These are phyloP conservation scores for Eustoma russellianum DNA, from an alignment of 257 asterid genomes.

Conservation along the genomic window DNA sequence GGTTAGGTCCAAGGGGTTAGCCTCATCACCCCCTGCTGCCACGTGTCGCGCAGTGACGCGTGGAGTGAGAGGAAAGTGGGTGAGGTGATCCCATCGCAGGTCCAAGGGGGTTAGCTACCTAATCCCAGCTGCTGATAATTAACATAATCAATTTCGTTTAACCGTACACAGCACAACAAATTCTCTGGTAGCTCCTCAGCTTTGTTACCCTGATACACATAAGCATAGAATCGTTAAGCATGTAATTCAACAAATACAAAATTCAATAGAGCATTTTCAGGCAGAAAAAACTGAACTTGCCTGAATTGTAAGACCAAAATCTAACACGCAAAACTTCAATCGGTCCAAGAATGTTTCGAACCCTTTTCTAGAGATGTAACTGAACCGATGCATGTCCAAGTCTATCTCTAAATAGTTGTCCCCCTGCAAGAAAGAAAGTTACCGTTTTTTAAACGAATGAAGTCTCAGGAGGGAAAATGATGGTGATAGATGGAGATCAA, in stretches of 20 bases:
- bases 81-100: no score
- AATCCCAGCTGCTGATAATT: conserved; percentile 66
- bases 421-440: conserved; percentile 37
- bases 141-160: conserved; percentile 71
- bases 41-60: no score
- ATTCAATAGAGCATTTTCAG: no score
- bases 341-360: conserved; percentile 68
- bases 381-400: conserved; percentile 92
- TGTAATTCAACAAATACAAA: conserved; percentile 5
- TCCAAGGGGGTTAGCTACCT: conserved; percentile 23
- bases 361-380: conserved; percentile 86
- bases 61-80: no score
- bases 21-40: no score
- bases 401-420: conserved; percentile 86
- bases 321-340: conserved; percentile 70
- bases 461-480: not conserved
- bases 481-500: no score
- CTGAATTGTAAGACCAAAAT: conserved; percentile 93
- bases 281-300: conserved; percentile 15
- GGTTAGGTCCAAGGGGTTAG: no score
- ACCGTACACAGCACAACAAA: conserved; percentile 74
- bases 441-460: not conserved
- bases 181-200: conserved; percentile 94
- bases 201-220: conserved; percentile 66
- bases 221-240: conserved; percentile 5